Percentiles rank a stretch among this genome's conserved stretches.
These are phyloP conservation scores for Alternaria sp. DNA, from an alignment of 2,329 filamentous ascomycete genomes.

Conservation along the genomic window DNA sequence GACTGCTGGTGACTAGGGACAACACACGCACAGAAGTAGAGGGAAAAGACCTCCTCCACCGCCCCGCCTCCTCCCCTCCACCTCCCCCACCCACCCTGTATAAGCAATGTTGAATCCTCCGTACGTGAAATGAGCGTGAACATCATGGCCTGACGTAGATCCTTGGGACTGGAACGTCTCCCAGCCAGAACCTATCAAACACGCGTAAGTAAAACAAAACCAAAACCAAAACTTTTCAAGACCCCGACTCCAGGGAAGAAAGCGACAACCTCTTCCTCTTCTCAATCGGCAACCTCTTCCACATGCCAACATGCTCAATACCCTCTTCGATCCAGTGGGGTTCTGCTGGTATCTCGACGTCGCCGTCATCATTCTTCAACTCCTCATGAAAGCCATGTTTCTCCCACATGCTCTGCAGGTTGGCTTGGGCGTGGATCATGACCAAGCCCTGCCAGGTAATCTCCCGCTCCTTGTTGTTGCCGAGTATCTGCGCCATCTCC, in stretches of 20 bases:
- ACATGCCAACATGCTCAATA: constrained; percentile 88
- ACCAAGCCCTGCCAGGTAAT: constrained; percentile 75
- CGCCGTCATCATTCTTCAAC: constrained; percentile 63
- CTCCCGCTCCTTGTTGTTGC: constrained; percentile 46
- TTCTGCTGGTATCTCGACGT: constrained; percentile 39
- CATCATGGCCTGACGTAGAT: background rate
- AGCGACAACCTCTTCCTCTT: constrained; percentile 18
- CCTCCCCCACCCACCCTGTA: too few species aligned
- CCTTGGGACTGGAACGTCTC: background rate
- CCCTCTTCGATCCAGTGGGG: constrained; percentile 78
- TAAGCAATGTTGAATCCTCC: constrained; percentile 1
- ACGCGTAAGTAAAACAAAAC: background rate
- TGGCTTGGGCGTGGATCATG: constrained; percentile 78
- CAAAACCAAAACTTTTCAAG: background rate
- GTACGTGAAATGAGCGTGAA: background rate
- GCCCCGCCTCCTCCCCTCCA: too few species aligned
- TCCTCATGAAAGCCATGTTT: constrained; percentile 79
- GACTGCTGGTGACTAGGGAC: too few species aligned
- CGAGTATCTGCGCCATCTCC: constrained; percentile 54
- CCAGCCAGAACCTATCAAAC: background rate
- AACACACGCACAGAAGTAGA: too few species aligned
- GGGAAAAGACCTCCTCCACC: too few species aligned
- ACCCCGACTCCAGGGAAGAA: constrained; percentile 11
- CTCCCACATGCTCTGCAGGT: constrained; percentile 69
- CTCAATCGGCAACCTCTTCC: constrained; percentile 52